Conservation (phyloP, 805 yeast species). For the Wickerhamiella qilinensis region DNA sequence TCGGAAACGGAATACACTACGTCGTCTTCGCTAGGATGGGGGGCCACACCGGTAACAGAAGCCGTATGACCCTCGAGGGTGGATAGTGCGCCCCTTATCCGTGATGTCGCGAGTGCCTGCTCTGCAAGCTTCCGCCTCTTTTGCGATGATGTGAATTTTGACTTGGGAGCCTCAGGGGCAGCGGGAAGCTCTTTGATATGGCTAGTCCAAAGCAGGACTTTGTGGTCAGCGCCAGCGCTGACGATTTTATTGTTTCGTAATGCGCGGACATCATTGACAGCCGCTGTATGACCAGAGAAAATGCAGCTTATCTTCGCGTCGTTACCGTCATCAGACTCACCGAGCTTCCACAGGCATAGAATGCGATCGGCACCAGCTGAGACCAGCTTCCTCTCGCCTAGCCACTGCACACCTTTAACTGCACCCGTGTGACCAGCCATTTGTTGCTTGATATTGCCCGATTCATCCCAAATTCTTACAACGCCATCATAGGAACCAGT, state of each 20-base stretch:
- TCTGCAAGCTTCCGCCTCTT: constrained; percentile 75
- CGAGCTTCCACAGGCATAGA: constrained; percentile 73
- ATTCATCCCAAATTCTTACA: constrained; percentile 71
- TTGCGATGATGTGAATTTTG: constrained; percentile 59
- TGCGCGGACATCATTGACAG: constrained; percentile 56
- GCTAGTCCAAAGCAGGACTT: constrained; percentile 81
- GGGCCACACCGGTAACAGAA: constrained; percentile 74
- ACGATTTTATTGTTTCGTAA: constrained; percentile 40
- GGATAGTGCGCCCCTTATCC: constrained; percentile 70
- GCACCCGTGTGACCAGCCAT: constrained; percentile 81
- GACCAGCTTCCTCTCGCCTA: constrained; percentile 57
- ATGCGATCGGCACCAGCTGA: constrained; percentile 83
- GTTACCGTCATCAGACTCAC: constrained; percentile 29
- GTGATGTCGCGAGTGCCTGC: constrained; percentile 47
- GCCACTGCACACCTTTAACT: constrained; percentile 67
- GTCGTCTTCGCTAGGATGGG: constrained; percentile 54
- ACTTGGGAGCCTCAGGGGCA: constrained; percentile 17
- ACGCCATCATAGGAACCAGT: constrained; percentile 93
- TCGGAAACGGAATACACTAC: constrained; percentile 91
- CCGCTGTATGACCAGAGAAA: constrained; percentile 77
- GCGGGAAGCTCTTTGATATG: constrained; percentile 68
- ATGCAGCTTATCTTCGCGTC: constrained; percentile 55
- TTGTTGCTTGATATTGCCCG: constrained; percentile 68
- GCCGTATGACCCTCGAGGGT: constrained; percentile 66
- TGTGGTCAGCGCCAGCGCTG: constrained; percentile 71